Evolutionary conservation across 2,329 filamentous ascomycete species (phyloP).

Genomic region (Epichloe sibirici): DNA sequence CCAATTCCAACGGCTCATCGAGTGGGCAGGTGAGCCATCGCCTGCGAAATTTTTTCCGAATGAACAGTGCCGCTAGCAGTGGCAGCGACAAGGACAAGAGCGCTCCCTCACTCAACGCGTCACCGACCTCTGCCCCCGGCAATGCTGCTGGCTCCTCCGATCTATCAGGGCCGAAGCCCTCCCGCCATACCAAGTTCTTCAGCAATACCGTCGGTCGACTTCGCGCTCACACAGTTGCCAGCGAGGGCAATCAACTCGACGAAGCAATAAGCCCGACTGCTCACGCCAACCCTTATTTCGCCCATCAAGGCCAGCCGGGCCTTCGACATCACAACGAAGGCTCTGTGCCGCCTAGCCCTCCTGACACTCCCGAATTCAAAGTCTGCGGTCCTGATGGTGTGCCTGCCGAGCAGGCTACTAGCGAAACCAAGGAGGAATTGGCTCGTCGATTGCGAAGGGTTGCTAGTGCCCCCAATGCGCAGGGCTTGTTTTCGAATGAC

Average conservation of each 20-base stretch:
- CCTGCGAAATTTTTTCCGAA: slow-evolving; percentile 60
- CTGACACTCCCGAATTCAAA: slow-evolving; percentile 74
- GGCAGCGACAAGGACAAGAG: slow-evolving; percentile 23
- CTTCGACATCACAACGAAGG: slow-evolving; percentile 90
- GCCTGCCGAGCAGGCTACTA: slow-evolving; percentile 55
- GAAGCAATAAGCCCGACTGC: slow-evolving; percentile 85
- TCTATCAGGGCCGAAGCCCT: slow-evolving; percentile 38
- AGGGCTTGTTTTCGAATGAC: slow-evolving; percentile 64
- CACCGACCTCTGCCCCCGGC: slow-evolving; percentile 6
- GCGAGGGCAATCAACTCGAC: slow-evolving; percentile 83
- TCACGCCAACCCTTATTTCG: slow-evolving; percentile 93
- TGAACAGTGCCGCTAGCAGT: slow-evolving; percentile 37
- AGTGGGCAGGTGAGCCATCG: slow-evolving; percentile 54
- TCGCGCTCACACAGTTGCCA: slow-evolving; percentile 80
- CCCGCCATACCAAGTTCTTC: slow-evolving; percentile 81
- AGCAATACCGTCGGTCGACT: slow-evolving; percentile 75
- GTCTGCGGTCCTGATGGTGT: slow-evolving; percentile 54
- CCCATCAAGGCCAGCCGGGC: slow-evolving; percentile 86
- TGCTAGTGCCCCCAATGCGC: slow-evolving; percentile 91
- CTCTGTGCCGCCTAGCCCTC: slow-evolving; percentile 83
- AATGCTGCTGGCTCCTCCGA: slow-evolving; percentile 7
- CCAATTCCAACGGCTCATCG: slow-evolving; percentile 37
- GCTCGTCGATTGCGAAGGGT: slow-evolving; percentile 87
- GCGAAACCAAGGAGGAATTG: slow-evolving; percentile 82
- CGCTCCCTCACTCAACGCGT: slow-evolving; percentile 1